Evolutionary conservation across 2,329 filamentous ascomycete genomes (phyloP), one percentile per base, ranked within the genome.

Genomic region (Phialophora expanda): DNA sequence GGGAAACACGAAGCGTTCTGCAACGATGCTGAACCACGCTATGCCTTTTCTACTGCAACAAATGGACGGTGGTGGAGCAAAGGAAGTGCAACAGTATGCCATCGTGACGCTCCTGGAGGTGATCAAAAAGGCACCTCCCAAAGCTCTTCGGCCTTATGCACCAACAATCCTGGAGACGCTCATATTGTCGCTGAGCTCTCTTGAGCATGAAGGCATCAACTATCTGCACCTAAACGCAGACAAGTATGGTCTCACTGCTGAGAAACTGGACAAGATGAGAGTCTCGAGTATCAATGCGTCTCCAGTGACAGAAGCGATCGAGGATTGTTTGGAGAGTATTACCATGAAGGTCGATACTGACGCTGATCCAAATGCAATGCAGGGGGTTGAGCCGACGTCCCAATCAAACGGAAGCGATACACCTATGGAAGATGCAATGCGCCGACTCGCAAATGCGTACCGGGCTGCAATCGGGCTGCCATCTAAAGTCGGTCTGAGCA

Each of bases 281-380:
- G 87, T 95, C 14, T 89, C 87, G 46, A 90, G 89, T 75, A 92
- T 97, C 32, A 90, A 92, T 30, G 87, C 87, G 60, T 97, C 92
- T 17, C 94, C 95, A 0, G 88, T 99, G 70, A 96, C 93, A 74
- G 93, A 97, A 76, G 93, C 93, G 1, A 92, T 98, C 63, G 92
- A 97, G 72, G 87, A 93, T 69, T 92, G 91, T 73, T 85, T 99
- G 34, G 92, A 97, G 66, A 88, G 91, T 60, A 84, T 96, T 1
- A 92, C 98, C 74, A 88, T 87, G 4, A 89, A 90, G n/a, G 20
- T 55, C 12, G 55, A 56, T 14, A 24, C 41, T 17, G 22, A 56
- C 8, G 64, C 55, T n/a, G 55, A 54, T 28, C 56, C 62, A 20
- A 24, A 70, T 24, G 50, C 53, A 3, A 70, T 69, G 70, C 53